Evolutionary conservation across 2,329 filamentous ascomycete species (phyloP), one percentile per base, ranked within the genome.

Genomic region (Domatiomyces catenatus): DNA sequence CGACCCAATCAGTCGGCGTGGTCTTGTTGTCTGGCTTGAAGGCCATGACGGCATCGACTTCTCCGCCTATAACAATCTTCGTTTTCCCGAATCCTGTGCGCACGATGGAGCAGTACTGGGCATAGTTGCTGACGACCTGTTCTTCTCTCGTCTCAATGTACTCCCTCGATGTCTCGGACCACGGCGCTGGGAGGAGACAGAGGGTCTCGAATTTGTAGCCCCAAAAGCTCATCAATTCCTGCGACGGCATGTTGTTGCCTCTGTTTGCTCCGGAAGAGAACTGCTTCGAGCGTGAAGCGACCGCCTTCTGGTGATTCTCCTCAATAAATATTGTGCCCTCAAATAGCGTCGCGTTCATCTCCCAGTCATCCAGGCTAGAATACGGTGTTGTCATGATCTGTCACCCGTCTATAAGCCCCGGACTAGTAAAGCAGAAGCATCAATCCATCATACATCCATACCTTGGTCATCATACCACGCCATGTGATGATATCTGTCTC

Each of bases 391-490:
- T 81, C 81, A 96, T 80, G 57, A 98, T 86, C 86, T 94, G 56
- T 15, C 22, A 17, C 26, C 39, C 44, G 22, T 18, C 44, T 55
- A 53, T 55, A 36, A 55, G 48, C 48, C 26, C n/a, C n/a, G 43
- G 39, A 32, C 28, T 22, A 12, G 22, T 15, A 8, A 39, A 39
- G 32, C 32, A 39, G 22, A 24, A 39, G 15, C 15, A 39, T 15
- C 32, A 39, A 39, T 24, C 10, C 39, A 19, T 48, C 67, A 49
- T 63, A 89, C 87, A 75, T 95, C 96, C 55, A 92, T 96, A 89
- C 87, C 75, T 95, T 98, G 55, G 92, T 96, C 83, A 98, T 89
- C 87, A 96, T 95, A 39, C 92, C 92, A 61, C 92, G 75, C 90
- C 90, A 98, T 1, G 90, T 96, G 48, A 96, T 75, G 45, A 96